Evolutionary conservation across 768 basidiomycete species (phyloP).

Genomic region (Mycena rebaudengoi): DNA sequence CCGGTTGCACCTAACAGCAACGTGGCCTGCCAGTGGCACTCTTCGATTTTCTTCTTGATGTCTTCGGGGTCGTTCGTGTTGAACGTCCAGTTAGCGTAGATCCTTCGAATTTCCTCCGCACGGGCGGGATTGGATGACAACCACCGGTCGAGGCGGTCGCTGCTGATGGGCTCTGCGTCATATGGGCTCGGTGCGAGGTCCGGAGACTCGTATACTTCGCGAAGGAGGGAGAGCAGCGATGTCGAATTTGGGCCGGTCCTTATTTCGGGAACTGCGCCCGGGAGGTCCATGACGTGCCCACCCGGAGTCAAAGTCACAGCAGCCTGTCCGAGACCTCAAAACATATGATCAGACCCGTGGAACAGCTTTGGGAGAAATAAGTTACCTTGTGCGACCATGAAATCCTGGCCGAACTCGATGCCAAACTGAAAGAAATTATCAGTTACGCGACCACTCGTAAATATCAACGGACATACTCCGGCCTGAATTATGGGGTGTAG

Average conservation of each 20-base stretch:
- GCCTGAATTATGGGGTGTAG: constrained; percentile 17
- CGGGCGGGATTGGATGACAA: not conserved
- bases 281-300: not conserved
- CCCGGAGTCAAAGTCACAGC: not conserved
- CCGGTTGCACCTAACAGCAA: constrained; percentile 60
- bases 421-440: not conserved
- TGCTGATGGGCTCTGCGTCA: too few relatives aligned
- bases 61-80: too few relatives aligned
- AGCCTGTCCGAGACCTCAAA: not conserved
- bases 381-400: constrained; percentile 20
- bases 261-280: too few relatives aligned
- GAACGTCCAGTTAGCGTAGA: too few relatives aligned
- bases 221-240: too few relatives aligned
- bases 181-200: too few relatives aligned
- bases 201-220: too few relatives aligned
- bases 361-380: not conserved
- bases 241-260: too few relatives aligned
- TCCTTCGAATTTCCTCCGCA: too few relatives aligned
- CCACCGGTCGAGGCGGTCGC: too few relatives aligned
- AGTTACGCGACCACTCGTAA: not conserved
- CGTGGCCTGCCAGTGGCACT: constrained; percentile 56
- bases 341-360: not conserved
- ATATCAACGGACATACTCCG: not conserved
- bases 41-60: constrained; percentile 55
- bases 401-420: constrained; percentile 13